Conservation (phyloP, 306 rosid genomes). For the Carpinus viminea region DNA sequence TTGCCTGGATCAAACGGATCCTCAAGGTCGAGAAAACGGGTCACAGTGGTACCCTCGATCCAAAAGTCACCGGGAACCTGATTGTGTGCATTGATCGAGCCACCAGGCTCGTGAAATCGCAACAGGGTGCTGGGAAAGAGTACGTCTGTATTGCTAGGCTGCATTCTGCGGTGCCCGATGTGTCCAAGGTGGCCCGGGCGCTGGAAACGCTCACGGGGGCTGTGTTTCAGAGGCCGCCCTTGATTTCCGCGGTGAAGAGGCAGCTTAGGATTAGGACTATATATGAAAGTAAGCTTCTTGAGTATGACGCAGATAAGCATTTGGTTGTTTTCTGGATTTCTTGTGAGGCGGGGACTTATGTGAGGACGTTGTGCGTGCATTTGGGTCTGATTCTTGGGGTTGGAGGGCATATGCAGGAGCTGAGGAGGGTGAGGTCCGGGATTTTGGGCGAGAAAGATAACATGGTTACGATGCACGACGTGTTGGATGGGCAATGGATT, state of each 20-base stretch:
- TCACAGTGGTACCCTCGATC: conserved; percentile 83
- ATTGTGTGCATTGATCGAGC: conserved; percentile 84
- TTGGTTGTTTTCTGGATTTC: conserved; percentile 77
- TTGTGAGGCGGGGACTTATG: conserved; percentile 84
- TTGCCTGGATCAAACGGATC: conserved; percentile 81
- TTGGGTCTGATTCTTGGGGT: conserved; percentile 86
- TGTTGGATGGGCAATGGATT: conserved; percentile 82
- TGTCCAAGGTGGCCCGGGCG: conserved; percentile 67
- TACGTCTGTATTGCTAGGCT: conserved; percentile 79
- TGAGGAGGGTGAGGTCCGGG: conserved; percentile 81
- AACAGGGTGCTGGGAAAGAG: conserved; percentile 88
- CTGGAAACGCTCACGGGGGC: conserved; percentile 84
- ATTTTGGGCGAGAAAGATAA: conserved; percentile 86
- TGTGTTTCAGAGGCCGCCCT: conserved; percentile 78
- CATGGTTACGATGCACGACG: conserved; percentile 90
- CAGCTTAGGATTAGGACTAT: conserved; percentile 87
- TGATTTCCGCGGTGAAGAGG: conserved; percentile 82
- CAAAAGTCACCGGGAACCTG: conserved; percentile 82
- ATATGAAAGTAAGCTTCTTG: conserved; percentile 88
- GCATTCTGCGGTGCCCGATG: conserved; percentile 70
- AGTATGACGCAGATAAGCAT: conserved; percentile 67
- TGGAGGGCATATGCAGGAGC: conserved; percentile 88
- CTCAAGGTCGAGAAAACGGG: conserved; percentile 81
- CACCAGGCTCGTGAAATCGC: conserved; percentile 76
- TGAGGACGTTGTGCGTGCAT: conserved; percentile 81